phyloP scores from a whole-genome alignment of 2,329 filamentous ascomycete species.

The Proliferodiscus dingleyae region DNA sequence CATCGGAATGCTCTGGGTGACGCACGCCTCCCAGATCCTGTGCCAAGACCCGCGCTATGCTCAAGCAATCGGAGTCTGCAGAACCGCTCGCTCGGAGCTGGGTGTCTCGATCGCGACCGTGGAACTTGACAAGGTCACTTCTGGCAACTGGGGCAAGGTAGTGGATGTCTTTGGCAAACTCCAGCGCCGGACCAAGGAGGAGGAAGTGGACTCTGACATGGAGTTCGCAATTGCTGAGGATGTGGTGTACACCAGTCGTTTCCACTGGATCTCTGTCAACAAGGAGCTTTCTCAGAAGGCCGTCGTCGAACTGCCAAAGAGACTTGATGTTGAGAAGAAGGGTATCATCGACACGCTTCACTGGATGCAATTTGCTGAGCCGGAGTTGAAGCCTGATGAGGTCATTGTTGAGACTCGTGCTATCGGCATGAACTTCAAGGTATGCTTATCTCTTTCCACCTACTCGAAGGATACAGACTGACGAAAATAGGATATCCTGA shows the following conservation, averaged over 20 bases:
- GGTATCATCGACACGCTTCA: slow-evolving; percentile 15
- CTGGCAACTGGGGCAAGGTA: neutral
- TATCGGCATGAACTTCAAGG: slow-evolving; percentile 16
- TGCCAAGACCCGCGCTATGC: slow-evolving; percentile 20
- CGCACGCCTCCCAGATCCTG: slow-evolving; percentile 15
- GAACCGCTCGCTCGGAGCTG: slow-evolving; percentile 21
- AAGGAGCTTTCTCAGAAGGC: slow-evolving; percentile 7
- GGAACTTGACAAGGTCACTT: slow-evolving; percentile 17
- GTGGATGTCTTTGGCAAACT: slow-evolving; percentile 7
- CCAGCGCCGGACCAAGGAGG: slow-evolving; percentile 3
- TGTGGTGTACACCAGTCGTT: slow-evolving; percentile 22
- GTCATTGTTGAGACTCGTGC: slow-evolving; percentile 8
- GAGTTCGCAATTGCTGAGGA: slow-evolving; percentile 28
- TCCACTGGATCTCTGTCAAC: slow-evolving; percentile 17
- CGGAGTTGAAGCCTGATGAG: slow-evolving; percentile 3
- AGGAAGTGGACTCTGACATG: slow-evolving; percentile 18
- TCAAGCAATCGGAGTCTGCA: slow-evolving; percentile 15
- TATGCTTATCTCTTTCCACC: neutral
- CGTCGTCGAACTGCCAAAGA: neutral
- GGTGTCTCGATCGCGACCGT: slow-evolving; percentile 16
- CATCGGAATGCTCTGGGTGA: slow-evolving; percentile 21
- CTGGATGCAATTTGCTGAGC: slow-evolving; percentile 8
- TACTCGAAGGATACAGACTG: neutral
- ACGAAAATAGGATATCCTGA: slow-evolving; percentile 18
- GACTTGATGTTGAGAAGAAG: slow-evolving; percentile 10